Evolutionary conservation across 2,329 filamentous ascomycete species (phyloP), one percentile per base, ranked within the genome.

Genomic region (Botrytis squamosa): DNA sequence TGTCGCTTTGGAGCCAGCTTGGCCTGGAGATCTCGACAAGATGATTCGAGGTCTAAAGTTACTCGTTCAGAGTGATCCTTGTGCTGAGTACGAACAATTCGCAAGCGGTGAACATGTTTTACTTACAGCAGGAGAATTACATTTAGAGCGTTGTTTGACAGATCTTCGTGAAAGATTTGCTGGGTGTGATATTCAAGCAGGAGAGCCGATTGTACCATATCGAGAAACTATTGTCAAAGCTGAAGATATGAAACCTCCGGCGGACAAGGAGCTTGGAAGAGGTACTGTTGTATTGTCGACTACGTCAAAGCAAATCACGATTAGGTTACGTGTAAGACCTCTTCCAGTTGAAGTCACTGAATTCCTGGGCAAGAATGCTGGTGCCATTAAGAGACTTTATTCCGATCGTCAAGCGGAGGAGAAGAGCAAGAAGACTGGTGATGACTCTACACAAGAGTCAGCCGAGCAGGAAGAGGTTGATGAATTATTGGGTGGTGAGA

Each of bases 31-130:
- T 80, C 86, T 99, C 36, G 92, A 96, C 81, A 98, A 97, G 84
- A 97, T 99, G 95, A 94, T 99, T 73, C 88, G 89, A 9, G 96
- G 96, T 0, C 85, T 99, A 70, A 91, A 91, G 75, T 85, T 99
- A 29, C 89, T 99, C 1, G 95, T 97, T 46, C 94, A 98, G 80
- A 97, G 94, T 79, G 96, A 99, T 79, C 95, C 96, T 0, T 98
- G 96, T 79, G 96, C 95, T 22, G 91, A 97, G 81, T 99, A 99
- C 79, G 95, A 98, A 81, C 93, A 97, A 69, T 91, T 98, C 70
- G 88, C 91, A 73, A 98, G 92, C 77, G 96, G 96, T 73, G 96
- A 99, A 83, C 96, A 99, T 82, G 96, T 99, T 60, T 89, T 99
- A 36, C 83, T 97, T 55, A 98, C 96, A 0, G 96, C 96, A 9